phyloP scores from a whole-genome alignment of 805 yeast genomes.

The Hanseniaspora pseudoguilliermondii region DNA sequence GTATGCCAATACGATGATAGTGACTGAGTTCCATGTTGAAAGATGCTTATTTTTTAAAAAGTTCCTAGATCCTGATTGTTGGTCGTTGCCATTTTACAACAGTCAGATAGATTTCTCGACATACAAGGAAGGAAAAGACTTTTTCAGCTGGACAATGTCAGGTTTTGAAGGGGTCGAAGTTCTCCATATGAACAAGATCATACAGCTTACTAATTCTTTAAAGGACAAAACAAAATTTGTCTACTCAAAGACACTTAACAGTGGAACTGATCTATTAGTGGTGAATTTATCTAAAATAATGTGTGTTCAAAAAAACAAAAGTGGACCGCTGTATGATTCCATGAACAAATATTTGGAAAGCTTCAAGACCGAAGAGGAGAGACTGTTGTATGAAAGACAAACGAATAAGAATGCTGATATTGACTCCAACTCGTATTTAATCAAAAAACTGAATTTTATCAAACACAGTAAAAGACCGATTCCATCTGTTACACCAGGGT shows the following conservation, averaged over 20 bases:
- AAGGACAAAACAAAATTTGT: slow-evolving; percentile 20
- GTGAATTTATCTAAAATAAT: slow-evolving; percentile 18
- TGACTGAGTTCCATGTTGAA: slow-evolving; percentile 76
- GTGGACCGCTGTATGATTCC: neutral
- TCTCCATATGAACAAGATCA: slow-evolving; percentile 54
- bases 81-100: slow-evolving; percentile 46
- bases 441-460: slow-evolving; percentile 8
- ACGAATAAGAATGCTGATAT: neutral
- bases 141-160: slow-evolving; percentile 37
- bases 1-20: slow-evolving; percentile 17
- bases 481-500: slow-evolving; percentile 8
- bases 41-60: slow-evolving; percentile 49
- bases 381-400: neutral
- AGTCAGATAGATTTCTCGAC: slow-evolving; percentile 16
- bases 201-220: slow-evolving; percentile 36
- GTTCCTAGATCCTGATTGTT: slow-evolving; percentile 37
- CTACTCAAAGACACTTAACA: slow-evolving; percentile 20
- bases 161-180: slow-evolving; percentile 72
- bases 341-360: neutral
- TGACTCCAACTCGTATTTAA: slow-evolving; percentile 1
- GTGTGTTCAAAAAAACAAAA: neutral
- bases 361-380: slow-evolving; percentile 6
- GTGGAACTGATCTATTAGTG: slow-evolving; percentile 23
- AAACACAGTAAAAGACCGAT: slow-evolving; percentile 2
- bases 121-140: slow-evolving; percentile 17